These are phyloP conservation scores for Globisporangium cederbergense DNA, from an alignment of 352 stramenopile genomes.

Conservation along the genomic window DNA sequence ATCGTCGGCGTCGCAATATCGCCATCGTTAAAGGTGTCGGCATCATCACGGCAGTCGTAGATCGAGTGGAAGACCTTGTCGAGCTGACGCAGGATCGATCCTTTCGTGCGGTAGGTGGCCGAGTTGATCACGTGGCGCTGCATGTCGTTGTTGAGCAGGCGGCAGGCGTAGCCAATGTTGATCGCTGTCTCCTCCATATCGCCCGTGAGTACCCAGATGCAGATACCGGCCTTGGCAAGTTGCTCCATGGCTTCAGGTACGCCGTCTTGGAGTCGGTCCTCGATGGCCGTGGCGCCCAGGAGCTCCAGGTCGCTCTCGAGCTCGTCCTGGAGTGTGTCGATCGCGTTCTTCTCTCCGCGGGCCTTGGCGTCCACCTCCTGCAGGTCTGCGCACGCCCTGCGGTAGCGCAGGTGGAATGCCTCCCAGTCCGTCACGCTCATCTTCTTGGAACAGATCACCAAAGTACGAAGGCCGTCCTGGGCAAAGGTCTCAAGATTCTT, in stretches of 20 bases:
- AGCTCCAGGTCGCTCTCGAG: conserved; percentile 78
- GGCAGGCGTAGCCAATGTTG: conserved; percentile 87
- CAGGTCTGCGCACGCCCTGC: conserved; percentile 51
- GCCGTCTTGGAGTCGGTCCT: conserved; percentile 81
- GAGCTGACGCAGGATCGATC: conserved; percentile 59
- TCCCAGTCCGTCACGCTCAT: conserved; percentile 60
- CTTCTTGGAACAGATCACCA: conserved; percentile 76
- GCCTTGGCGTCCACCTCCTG: conserved; percentile 71
- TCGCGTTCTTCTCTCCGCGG: conserved; percentile 51
- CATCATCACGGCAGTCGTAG: conserved; percentile 20
- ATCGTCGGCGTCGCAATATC: conserved; percentile 23
- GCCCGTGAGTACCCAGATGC: conserved; percentile 85
- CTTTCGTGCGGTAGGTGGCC: conserved; percentile 61
- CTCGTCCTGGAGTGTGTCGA: conserved; percentile 69
- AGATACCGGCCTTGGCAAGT: conserved; percentile 73
- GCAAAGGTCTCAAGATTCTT: conserved; percentile 82
- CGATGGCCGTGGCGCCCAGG: conserved; percentile 81
- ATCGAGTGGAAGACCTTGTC: conserved; percentile 81
- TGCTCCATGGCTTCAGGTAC: conserved; percentile 81
- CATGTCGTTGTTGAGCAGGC: conserved; percentile 93
- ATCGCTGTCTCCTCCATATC: conserved; percentile 90
- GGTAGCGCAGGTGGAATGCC: conserved; percentile 65
- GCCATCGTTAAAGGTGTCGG: not conserved
- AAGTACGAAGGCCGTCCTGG: conserved; percentile 83
- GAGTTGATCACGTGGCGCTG: conserved; percentile 83